phyloP scores from a whole-genome alignment of 768 basidiomycete species.

The Obba rivulosa region DNA sequence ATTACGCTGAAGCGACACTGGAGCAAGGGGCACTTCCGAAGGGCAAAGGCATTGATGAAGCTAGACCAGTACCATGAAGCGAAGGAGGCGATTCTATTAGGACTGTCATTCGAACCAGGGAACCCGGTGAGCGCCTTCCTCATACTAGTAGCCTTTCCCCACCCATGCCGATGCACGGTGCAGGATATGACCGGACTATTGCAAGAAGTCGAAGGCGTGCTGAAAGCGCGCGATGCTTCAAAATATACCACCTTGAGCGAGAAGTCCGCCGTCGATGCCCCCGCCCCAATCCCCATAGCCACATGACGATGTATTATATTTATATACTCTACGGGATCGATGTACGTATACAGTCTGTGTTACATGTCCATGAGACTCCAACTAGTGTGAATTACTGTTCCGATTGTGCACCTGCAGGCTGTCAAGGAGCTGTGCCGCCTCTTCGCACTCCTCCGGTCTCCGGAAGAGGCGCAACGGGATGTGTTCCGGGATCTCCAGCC shows the following conservation, averaged over 20 bases:
- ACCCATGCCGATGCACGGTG: background rate
- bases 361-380: background rate
- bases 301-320: slow-evolving; percentile 12
- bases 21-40: slow-evolving; percentile 96
- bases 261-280: too few relatives aligned
- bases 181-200: slow-evolving; percentile 20
- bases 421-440: slow-evolving; percentile 36
- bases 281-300: slow-evolving; percentile 8
- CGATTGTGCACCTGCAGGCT: slow-evolving; percentile 4
- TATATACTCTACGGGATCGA: slow-evolving; percentile 8
- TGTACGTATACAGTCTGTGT: slow-evolving; percentile 11
- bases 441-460: slow-evolving; percentile 63
- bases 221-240: background rate
- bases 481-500: slow-evolving; percentile 50
- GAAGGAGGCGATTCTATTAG: slow-evolving; percentile 73
- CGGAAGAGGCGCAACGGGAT: slow-evolving; percentile 63
- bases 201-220: slow-evolving; percentile 10
- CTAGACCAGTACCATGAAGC: slow-evolving; percentile 70
- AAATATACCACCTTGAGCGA: too few relatives aligned
- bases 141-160: background rate
- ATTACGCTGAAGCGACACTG: slow-evolving; percentile 79
- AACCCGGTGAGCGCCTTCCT: slow-evolving; percentile 39
- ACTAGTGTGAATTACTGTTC: background rate
- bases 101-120: slow-evolving; percentile 78
- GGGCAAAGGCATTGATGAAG: slow-evolving; percentile 81